Conservation (phyloP, 306 rosid genomes). For the Quercus mongolica region DNA sequence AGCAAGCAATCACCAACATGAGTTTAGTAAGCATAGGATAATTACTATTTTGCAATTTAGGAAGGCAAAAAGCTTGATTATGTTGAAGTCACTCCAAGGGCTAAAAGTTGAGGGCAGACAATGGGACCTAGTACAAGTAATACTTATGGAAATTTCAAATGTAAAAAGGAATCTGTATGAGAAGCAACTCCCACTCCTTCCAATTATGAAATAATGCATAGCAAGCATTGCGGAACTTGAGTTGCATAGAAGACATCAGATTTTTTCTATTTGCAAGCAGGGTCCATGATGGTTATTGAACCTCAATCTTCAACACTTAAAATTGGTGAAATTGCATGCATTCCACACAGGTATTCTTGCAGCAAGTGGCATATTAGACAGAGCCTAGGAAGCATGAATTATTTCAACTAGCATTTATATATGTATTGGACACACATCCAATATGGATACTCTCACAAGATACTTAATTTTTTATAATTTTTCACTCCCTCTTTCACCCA, state of each 20-base stretch:
- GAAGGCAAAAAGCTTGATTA: constrained; percentile 11
- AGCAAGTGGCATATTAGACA: neutral
- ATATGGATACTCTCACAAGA: no score
- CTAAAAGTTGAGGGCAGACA: constrained; percentile 9
- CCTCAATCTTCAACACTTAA: neutral
- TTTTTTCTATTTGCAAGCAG: neutral
- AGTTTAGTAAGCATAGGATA: neutral
- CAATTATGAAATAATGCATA: neutral
- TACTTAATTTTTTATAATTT: no score
- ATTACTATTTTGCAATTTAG: constrained; percentile 7
- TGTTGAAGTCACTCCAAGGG: constrained; percentile 6
- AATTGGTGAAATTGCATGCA: neutral
- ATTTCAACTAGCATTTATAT: no score
- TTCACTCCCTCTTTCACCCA: no score
- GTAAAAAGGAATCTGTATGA: neutral
- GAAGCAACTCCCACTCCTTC: constrained; percentile 4
- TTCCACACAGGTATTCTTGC: neutral
- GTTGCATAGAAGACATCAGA: neutral
- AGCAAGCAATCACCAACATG: neutral
- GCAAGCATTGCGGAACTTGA: neutral
- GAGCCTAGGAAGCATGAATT: neutral
- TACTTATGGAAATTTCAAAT: neutral
- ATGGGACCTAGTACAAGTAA: constrained; percentile 15
- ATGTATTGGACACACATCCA: no score
- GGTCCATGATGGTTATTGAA: neutral